These are phyloP conservation scores for Globisporangium middletonii DNA, from an alignment of 352 stramenopile species.

Conservation along the genomic window DNA sequence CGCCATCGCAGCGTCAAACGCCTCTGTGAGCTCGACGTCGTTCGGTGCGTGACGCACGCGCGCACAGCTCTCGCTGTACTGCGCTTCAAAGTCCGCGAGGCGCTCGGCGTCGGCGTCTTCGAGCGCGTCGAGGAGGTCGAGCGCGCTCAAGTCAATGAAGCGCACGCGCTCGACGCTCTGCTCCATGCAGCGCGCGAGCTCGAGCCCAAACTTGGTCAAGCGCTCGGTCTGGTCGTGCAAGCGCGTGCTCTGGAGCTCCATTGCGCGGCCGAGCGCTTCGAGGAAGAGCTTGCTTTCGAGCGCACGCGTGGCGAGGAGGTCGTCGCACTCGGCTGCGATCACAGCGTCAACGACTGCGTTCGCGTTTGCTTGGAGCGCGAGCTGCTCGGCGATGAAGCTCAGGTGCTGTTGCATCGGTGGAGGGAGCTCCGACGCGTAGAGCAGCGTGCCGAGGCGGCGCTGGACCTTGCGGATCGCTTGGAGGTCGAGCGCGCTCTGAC, in stretches of 20 bases:
- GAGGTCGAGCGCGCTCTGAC: constrained; percentile 36
- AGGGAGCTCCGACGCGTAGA: constrained; percentile 67
- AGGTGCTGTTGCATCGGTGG: constrained; percentile 45
- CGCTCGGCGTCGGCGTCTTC: constrained; percentile 65
- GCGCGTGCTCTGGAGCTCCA: constrained; percentile 46
- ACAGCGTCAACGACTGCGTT: constrained; percentile 72
- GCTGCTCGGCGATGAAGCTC: constrained; percentile 34
- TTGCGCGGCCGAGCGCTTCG: constrained; percentile 42
- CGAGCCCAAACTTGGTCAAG: constrained; percentile 58
- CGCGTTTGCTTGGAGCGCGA: constrained; percentile 50
- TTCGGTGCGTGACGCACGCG: constrained; percentile 71
- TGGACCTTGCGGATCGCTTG: constrained; percentile 78
- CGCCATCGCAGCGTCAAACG: constrained; percentile 44
- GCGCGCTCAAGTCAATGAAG: constrained; percentile 62
- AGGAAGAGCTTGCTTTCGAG: constrained; percentile 51
- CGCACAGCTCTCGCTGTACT: constrained; percentile 41
- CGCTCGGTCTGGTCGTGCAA: constrained; percentile 58
- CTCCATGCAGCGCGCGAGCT: constrained; percentile 48
- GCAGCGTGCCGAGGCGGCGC: constrained; percentile 61
- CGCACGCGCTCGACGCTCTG: constrained; percentile 42
- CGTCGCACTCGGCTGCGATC: constrained; percentile 45
- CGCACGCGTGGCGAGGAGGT: constrained; percentile 31
- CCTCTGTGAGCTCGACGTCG: constrained; percentile 38
- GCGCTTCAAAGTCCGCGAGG: constrained; percentile 33
- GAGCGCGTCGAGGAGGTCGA: constrained; percentile 69